Evolutionary conservation across 345 rosid genomes (phyloP), one percentile per base, ranked within the genome.

Genomic region (Brassica juncea): DNA sequence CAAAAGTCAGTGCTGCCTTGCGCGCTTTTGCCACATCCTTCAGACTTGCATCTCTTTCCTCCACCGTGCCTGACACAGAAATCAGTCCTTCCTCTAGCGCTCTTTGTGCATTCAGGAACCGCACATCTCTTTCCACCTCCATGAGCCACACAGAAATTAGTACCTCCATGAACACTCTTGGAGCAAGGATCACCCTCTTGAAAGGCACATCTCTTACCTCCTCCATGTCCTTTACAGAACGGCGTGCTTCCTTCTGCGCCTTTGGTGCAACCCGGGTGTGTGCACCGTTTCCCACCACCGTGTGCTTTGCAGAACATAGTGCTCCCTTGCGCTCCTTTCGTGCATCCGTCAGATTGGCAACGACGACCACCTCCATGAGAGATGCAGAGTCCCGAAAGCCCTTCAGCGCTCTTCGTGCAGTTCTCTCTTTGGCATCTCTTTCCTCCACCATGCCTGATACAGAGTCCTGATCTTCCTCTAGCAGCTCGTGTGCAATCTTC

Each of bases 171-270:
- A 65, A 95, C 98, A 82, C 99, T 93, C 92, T 95, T 95, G 3
- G 96, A 72, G 71, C 99, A 95, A 32, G 85, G 79, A 39, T 90
- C 96, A 47, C 85, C 91, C 37, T 90, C 98, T 74, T 89, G 89
- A 76, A 90, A 95, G 71, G 93, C 86, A 65, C 99, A 95, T 81
- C 99, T 82, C 83, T 93, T 95, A 0, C 99, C 99, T 55, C 99
- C 99, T 42, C 99, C 99, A 78, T 95, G 99, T 58, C 97, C 99
- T 82, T 94, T 94, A 81, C 99, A 94, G 78, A 91, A 94, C 4
- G 96, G 88, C 0, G 99, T 91, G 85, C 99, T 93, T 74, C 99
- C 99, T 84, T 94, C 99, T 49, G 99, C 99, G 4, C 99, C 99
- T 85, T 94, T 94, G 16, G 86, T 92, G 80, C 99, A 94, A 31